Conservation (phyloP, 164 flowering plant species). For the Houttuynia cordata region DNA sequence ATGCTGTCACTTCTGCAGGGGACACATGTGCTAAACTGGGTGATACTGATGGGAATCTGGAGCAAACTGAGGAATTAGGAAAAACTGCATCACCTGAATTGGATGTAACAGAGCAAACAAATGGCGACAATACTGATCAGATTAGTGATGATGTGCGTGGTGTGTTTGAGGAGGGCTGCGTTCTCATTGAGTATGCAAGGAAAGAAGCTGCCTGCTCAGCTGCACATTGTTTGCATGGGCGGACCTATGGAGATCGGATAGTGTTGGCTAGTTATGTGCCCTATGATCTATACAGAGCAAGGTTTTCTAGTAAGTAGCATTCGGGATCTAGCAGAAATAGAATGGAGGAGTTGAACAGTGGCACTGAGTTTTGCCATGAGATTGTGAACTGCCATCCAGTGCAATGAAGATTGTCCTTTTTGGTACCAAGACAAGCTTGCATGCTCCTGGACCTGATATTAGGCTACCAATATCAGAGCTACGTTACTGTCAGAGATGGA, state of each 20-base stretch:
- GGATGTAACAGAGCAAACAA: conserved; percentile 3
- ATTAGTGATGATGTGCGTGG: conserved; percentile 5
- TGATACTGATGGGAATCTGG: conserved; percentile 4
- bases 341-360: no score
- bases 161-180: conserved; percentile 47
- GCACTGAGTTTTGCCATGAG: no score
- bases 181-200: conserved; percentile 70
- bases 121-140: conserved; percentile 6
- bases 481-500: no score
- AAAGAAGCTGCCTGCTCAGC: conserved; percentile 62
- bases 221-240: conserved; percentile 79
- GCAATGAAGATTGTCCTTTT: no score
- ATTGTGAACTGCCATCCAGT: no score
- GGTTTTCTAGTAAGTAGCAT: conserved; percentile 29
- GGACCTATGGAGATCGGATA: conserved; percentile 42
- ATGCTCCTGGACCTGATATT: no score
- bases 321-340: background rate
- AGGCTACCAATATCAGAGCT: no score
- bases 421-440: no score
- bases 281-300: conserved; percentile 34
- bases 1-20: conserved; percentile 1
- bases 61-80: conserved; percentile 2
- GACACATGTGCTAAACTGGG: conserved; percentile 5
- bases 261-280: conserved; percentile 52
- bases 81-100: conserved; percentile 5